These are phyloP conservation scores for Scleroderma citrinum DNA, from an alignment of 768 basidiomycete genomes.

Conservation along the genomic window DNA sequence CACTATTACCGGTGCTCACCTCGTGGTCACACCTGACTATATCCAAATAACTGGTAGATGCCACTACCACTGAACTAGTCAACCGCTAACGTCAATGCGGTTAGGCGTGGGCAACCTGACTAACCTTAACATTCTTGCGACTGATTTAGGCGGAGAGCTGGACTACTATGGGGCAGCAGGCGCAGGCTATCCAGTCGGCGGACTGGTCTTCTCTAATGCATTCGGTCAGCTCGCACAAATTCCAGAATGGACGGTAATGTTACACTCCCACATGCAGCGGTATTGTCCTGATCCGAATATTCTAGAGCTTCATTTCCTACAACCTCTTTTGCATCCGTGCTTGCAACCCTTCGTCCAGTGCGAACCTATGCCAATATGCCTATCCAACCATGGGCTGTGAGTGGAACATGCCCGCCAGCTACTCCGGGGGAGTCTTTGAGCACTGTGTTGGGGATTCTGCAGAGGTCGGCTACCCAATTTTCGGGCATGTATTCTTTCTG, in stretches of 20 bases:
- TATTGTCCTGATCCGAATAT: not conserved
- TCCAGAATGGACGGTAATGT: conserved; percentile 64
- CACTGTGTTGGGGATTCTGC: conserved; percentile 49
- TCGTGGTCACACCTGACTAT: conserved; percentile 70
- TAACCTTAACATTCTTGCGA: conserved; percentile 53
- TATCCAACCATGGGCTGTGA: conserved; percentile 49
- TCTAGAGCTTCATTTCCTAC: conserved; percentile 56
- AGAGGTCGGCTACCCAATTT: conserved; percentile 27
- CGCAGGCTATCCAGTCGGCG: conserved; percentile 56
- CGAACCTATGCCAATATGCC: conserved; percentile 56
- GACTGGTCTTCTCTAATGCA: conserved; percentile 68
- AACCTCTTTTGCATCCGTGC: conserved; percentile 68
- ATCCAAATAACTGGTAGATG: conserved; percentile 58
- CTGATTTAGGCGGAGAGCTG: conserved; percentile 59
- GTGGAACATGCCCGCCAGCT: conserved; percentile 59
- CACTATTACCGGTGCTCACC: conserved; percentile 60
- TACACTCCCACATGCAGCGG: conserved; percentile 8
- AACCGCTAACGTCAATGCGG: conserved; percentile 24
- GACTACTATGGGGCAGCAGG: conserved; percentile 66
- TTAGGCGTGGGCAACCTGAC: conserved; percentile 64
- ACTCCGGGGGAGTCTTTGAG: conserved; percentile 40
- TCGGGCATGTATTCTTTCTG: not conserved
- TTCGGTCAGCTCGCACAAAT: conserved; percentile 55
- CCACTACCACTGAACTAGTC: conserved; percentile 11
- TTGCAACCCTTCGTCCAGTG: conserved; percentile 47